Evolutionary conservation across 1,284 basidiomycete species (phyloP), one percentile per base, ranked within the genome.

Genomic region (Schizopora paradoxa): DNA sequence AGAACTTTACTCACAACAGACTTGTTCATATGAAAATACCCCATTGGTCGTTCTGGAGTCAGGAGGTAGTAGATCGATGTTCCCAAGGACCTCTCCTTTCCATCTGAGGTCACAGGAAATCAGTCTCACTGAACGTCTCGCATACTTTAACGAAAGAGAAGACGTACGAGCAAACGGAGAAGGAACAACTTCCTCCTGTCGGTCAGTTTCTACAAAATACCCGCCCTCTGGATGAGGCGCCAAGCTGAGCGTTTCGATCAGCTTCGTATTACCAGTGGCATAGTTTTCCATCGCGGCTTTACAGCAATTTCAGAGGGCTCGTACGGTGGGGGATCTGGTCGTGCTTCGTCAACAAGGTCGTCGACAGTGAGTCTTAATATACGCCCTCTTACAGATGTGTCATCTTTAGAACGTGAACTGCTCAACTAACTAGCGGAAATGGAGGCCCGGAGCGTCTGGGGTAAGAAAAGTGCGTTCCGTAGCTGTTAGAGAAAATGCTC

Each of bases 21-120:
- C 49, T 69, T 71, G 58, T 74, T 72, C 64, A 68, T 67, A 47
- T 74, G 70, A 48, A 73, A 62, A n/a, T 64, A 56, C 1, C 72
- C 69, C 25, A 58, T 59, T 1, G 66, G 61, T 31, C 62, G 62
- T 16, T 69, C 65, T 21, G 64, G 56, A 7, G 64, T 66, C 11
- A 74, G 61, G n/a, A 76, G 57, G 52, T 74, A 76, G 56, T 68
- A 72, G 41, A 75, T 74, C 19, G 67, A 60, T 2, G 69, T 71
- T 5, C 64, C 63, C 11, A 71, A 56, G 1, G 64, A 54, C 2
- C 67, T 60, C 13, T 48, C 51, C 6, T 58, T 57, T 7, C 56
- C 56, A 26, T 55, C 66, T 66, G 35, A 18, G 19, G 19, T 40
- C 25, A 11, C 10, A 21, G n/a, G 5, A 11, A 28, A 19, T n/a